Percentiles rank a stretch among this genome's conserved stretches.
phyloP scores from a whole-genome alignment of 225 moss, liverwort and hornwort species.

The Takakia lepidozioides region DNA sequence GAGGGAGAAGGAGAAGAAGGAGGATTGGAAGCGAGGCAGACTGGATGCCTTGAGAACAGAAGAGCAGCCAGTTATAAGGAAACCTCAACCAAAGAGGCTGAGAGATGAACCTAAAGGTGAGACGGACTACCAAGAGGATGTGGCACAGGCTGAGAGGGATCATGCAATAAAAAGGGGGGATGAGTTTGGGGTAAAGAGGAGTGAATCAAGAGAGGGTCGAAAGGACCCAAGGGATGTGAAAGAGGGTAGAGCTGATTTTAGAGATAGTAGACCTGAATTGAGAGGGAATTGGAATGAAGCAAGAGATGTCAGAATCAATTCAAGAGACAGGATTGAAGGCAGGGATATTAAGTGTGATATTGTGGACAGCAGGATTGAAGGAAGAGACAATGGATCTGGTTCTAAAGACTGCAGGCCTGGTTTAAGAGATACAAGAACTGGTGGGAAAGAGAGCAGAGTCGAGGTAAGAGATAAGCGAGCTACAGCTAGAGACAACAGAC shows the following conservation, averaged over 20 bases:
- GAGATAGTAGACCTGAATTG: not conserved
- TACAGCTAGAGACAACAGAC: not conserved
- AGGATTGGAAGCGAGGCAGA: not conserved
- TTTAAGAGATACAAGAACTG: not conserved
- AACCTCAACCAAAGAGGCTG: not conserved
- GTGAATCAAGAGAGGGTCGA: not conserved
- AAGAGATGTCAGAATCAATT: not conserved
- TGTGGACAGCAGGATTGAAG: not conserved
- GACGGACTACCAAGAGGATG: not conserved
- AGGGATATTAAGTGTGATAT: slow-evolving; percentile 1
- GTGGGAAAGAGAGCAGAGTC: not conserved
- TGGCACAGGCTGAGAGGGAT: not conserved
- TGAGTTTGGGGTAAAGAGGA: not conserved
- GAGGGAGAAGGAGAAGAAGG: not conserved
- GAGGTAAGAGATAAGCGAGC: not conserved
- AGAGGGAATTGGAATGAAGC: not conserved
- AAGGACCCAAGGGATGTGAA: not conserved
- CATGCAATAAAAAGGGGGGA: not conserved
- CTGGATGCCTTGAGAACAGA: not conserved
- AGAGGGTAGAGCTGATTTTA: not conserved
- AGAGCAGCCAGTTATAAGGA: not conserved
- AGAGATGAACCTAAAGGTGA: not conserved
- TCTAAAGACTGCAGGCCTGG: not conserved
- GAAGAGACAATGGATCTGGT: not conserved
- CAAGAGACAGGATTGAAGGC: not conserved